These are phyloP conservation scores for Chlorella vulgaris DNA, from an alignment of 139 green algal species.

Conservation along the genomic window DNA sequence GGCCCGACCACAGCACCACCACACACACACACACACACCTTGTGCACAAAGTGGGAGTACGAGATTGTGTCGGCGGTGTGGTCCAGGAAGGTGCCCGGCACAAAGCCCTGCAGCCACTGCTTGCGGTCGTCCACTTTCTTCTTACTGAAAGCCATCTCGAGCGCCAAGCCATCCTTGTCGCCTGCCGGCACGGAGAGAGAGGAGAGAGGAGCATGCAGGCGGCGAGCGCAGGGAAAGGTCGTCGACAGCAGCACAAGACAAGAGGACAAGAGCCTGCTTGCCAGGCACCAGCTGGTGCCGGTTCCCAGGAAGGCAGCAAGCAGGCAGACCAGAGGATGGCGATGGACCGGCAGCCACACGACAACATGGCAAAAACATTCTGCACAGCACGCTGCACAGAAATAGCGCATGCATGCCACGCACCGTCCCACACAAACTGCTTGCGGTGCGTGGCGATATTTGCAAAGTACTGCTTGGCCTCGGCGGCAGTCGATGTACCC, in stretches of 20 bases:
- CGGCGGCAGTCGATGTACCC: constrained; percentile 90
- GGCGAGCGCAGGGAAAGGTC: not conserved
- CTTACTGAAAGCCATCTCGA: constrained; percentile 99
- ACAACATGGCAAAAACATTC: too few relatives aligned
- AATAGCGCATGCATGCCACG: not conserved
- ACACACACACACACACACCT: too few relatives aligned
- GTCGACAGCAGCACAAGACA: not conserved
- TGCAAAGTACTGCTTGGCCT: constrained; percentile 98
- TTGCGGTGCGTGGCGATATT: constrained; percentile 84
- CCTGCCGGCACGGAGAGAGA: too few relatives aligned
- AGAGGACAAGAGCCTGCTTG: too few relatives aligned
- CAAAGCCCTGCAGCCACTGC: constrained; percentile 85
- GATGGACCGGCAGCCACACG: too few relatives aligned
- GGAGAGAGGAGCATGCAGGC: not conserved
- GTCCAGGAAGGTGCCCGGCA: constrained; percentile 95
- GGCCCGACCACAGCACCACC: not conserved
- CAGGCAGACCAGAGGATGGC: too few relatives aligned
- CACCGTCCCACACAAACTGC: constrained; percentile 87
- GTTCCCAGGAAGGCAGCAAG: too few relatives aligned
- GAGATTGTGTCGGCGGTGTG: constrained; percentile 75
- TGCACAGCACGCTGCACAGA: too few relatives aligned
- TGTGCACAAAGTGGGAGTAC: constrained; percentile 97
- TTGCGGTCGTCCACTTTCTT: constrained; percentile 99
- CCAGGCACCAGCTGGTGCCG: too few relatives aligned
- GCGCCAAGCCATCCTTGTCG: constrained; percentile 74